A percentile compares a stretch with the other conserved stretches of the same genome.
Evolutionary conservation across 2,329 filamentous ascomycete genomes (phyloP).

Genomic region (Sporothrix protearum): DNA sequence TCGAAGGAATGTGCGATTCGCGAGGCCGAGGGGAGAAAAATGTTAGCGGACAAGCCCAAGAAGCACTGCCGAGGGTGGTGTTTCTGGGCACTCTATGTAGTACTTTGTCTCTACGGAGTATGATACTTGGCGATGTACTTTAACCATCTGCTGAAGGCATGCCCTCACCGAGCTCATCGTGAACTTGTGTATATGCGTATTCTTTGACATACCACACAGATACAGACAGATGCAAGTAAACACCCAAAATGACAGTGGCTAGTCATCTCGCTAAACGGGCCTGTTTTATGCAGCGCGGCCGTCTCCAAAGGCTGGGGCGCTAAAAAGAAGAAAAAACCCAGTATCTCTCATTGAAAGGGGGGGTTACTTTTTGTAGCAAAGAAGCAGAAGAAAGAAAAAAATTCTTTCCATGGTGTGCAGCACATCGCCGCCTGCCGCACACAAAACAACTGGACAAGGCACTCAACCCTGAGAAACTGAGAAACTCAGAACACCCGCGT

Average conservation of each 20-base stretch:
- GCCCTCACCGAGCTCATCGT: background rate
- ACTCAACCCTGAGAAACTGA: background rate
- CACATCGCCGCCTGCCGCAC: background rate
- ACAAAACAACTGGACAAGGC: background rate
- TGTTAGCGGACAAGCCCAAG: background rate
- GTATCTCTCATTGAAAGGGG: background rate
- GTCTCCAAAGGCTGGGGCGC: conserved; percentile 4
- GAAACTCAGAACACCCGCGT: background rate
- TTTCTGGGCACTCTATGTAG: background rate
- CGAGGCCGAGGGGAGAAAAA: background rate
- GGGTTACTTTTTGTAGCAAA: background rate
- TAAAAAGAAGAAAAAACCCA: background rate
- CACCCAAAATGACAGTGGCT: background rate
- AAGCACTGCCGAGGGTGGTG: background rate
- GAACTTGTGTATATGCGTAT: background rate
- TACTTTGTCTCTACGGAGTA: no score
- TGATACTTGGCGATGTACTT: background rate
- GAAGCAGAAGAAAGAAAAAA: background rate
- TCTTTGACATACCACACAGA: background rate
- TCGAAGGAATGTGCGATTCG: background rate
- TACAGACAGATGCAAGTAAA: background rate
- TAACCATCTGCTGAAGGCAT: no score
- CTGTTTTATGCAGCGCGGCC: background rate
- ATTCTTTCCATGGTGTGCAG: background rate
- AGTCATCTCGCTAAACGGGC: background rate